Percentiles rank a stretch among this genome's conserved stretches.
Evolutionary conservation across 768 basidiomycete genomes (phyloP).

Genomic region (Tulasnella sp.): DNA sequence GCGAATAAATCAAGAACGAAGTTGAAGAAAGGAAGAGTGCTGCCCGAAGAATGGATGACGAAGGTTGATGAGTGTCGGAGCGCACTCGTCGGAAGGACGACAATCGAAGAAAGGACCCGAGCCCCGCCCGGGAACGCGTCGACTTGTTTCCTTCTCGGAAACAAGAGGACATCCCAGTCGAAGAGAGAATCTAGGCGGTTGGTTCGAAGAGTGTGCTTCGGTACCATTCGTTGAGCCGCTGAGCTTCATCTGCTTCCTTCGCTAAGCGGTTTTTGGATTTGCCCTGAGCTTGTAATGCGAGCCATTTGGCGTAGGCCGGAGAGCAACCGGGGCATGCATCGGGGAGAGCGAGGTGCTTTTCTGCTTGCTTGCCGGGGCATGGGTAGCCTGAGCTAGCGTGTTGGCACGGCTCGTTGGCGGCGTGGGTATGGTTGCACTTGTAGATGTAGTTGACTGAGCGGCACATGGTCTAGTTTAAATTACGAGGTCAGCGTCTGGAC

Average conservation of each 20-base stretch:
- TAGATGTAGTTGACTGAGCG: conserved; percentile 30
- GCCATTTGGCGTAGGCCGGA: conserved; percentile 27
- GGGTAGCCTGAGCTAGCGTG: conserved; percentile 18
- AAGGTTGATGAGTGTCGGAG: neutral
- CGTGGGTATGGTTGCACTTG: conserved; percentile 29
- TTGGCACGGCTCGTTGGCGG: conserved; percentile 23
- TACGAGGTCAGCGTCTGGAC: conserved; percentile 22
- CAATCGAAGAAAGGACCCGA: neutral
- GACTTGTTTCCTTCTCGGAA: neutral
- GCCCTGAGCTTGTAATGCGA: conserved; percentile 17
- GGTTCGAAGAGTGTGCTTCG: conserved; percentile 26
- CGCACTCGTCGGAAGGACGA: neutral
- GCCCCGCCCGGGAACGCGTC: neutral
- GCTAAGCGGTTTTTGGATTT: neutral
- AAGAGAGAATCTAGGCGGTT: conserved; percentile 7
- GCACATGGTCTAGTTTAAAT: conserved; percentile 21
- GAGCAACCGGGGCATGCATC: conserved; percentile 27
- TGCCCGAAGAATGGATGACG: neutral
- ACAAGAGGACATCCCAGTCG: neutral
- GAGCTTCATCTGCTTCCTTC: conserved; percentile 21
- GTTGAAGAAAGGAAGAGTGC: neutral
- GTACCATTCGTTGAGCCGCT: conserved; percentile 28
- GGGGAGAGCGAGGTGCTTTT: conserved; percentile 29
- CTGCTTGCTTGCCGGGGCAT: conserved; percentile 18
- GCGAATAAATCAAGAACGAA: conserved; percentile 5